These are phyloP conservation scores for Typha latifolia DNA, from an alignment of 176 grass and related monocot species.

Conservation along the genomic window DNA sequence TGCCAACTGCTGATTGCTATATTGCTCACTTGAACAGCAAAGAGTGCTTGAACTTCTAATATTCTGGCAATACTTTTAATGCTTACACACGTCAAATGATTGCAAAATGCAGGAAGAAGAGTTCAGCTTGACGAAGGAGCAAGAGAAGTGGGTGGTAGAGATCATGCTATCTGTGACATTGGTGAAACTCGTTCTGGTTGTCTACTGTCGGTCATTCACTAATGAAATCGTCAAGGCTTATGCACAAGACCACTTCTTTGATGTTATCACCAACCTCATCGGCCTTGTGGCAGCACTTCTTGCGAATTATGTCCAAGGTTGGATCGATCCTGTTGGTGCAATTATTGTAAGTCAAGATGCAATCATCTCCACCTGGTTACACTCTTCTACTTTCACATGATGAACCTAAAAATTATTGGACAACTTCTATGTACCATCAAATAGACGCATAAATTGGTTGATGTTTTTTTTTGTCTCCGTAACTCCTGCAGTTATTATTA, in stretches of 20 bases:
- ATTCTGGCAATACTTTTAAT: constrained; percentile 1
- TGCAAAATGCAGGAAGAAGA: constrained; percentile 44
- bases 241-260: constrained; percentile 91
- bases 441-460: too few species aligned
- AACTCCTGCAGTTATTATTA: too few species aligned
- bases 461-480: too few species aligned
- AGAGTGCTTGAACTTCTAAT: constrained; percentile 1
- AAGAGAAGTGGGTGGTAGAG: constrained; percentile 77
- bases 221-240: constrained; percentile 95
- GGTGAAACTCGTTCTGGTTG: constrained; percentile 61
- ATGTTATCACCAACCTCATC: constrained; percentile 92
- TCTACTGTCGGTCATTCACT: constrained; percentile 82
- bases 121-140: constrained; percentile 77
- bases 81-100: background rate
- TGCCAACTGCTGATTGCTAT: too few species aligned
- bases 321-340: constrained; percentile 88
- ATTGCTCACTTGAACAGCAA: too few species aligned
- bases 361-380: background rate
- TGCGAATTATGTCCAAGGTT: constrained; percentile 57
- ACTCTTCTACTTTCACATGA: background rate
- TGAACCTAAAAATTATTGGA: background rate
- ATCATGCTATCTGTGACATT: constrained; percentile 77
- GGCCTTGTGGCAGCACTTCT: constrained; percentile 77
- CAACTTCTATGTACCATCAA: too few species aligned
- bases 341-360: constrained; percentile 61